phyloP scores from a whole-genome alignment of 805 yeast species.

The Ogataea salicorniae region DNA sequence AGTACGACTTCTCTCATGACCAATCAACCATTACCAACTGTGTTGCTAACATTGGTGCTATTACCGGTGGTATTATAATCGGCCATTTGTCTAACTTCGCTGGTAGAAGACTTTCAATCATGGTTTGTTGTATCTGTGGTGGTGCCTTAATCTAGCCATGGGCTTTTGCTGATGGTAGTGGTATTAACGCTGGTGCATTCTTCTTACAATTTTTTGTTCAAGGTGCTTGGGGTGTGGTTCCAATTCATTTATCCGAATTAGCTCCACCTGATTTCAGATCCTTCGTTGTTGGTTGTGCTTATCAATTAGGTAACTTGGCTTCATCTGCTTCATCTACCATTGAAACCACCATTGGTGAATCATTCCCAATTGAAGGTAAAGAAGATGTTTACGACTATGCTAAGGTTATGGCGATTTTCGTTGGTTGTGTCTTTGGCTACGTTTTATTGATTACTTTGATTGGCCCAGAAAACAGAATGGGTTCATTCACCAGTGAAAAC shows the following conservation, averaged over 20 bases:
- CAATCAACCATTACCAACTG: conserved; percentile 50
- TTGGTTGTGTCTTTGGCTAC: conserved; percentile 57
- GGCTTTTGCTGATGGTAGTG: conserved; percentile 44
- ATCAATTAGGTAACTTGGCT: conserved; percentile 65
- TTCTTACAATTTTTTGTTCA: conserved; percentile 60
- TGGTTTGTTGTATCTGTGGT: conserved; percentile 48
- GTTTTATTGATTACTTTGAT: conserved; percentile 44
- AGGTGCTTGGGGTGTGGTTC: conserved; percentile 68
- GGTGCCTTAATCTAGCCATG: conserved; percentile 63
- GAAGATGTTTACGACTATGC: conserved; percentile 42
- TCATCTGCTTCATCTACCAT: conserved; percentile 67
- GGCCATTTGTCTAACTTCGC: conserved; percentile 51
- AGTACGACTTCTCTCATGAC: conserved; percentile 37
- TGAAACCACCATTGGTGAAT: conserved; percentile 56
- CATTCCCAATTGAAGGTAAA: conserved; percentile 38
- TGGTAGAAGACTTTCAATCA: conserved; percentile 52
- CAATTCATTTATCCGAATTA: conserved; percentile 56
- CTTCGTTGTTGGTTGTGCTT: conserved; percentile 57
- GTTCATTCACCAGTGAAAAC: conserved; percentile 13
- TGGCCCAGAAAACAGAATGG: conserved; percentile 54
- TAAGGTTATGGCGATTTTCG: conserved; percentile 60
- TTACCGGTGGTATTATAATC: conserved; percentile 49
- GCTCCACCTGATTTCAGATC: conserved; percentile 60
- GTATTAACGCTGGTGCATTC: conserved; percentile 54
- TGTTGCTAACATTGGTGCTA: conserved; percentile 55